These are phyloP conservation scores for Auricularia sp. DNA, from an alignment of 768 basidiomycete genomes.

Conservation along the genomic window DNA sequence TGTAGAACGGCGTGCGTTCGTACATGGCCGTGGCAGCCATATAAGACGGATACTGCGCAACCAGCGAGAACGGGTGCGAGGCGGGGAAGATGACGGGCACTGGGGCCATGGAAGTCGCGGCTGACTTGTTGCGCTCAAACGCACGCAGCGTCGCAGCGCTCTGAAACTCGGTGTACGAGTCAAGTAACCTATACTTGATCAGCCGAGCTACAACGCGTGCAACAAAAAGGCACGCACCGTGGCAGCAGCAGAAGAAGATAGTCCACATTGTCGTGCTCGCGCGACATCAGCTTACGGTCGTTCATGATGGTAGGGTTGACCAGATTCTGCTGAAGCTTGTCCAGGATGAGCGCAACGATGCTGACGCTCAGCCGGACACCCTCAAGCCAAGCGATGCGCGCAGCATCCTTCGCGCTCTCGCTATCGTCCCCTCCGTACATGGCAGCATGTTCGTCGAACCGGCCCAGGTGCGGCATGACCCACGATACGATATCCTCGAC, in stretches of 20 bases:
- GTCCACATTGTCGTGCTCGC: slow-evolving; percentile 91
- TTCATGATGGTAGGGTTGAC: slow-evolving; percentile 52
- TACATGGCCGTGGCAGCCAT: slow-evolving; percentile 25
- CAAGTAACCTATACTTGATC: slow-evolving; percentile 49
- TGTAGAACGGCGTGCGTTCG: slow-evolving; percentile 44
- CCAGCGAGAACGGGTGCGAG: slow-evolving; percentile 83
- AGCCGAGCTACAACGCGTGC: background rate
- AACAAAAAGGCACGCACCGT: slow-evolving; percentile 37
- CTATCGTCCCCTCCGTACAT: slow-evolving; percentile 48
- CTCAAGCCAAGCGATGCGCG: slow-evolving; percentile 84
- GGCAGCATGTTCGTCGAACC: slow-evolving; percentile 72
- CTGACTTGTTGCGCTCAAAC: slow-evolving; percentile 56
- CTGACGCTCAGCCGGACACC: slow-evolving; percentile 83
- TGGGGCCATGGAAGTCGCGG: slow-evolving; percentile 42
- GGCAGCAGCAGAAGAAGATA: slow-evolving; percentile 74
- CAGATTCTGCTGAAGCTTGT: slow-evolving; percentile 75
- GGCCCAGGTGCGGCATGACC: slow-evolving; percentile 92
- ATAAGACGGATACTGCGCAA: slow-evolving; percentile 32
- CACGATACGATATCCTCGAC: slow-evolving; percentile 84
- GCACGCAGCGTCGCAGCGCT: slow-evolving; percentile 53
- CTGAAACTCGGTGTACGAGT: slow-evolving; percentile 80
- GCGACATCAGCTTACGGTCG: slow-evolving; percentile 50
- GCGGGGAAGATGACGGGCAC: slow-evolving; percentile 84
- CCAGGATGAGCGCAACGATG: slow-evolving; percentile 79
- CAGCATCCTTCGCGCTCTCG: slow-evolving; percentile 55